phyloP scores from a whole-genome alignment of 2,329 filamentous ascomycete genomes.

The Pezicula carpinea region DNA sequence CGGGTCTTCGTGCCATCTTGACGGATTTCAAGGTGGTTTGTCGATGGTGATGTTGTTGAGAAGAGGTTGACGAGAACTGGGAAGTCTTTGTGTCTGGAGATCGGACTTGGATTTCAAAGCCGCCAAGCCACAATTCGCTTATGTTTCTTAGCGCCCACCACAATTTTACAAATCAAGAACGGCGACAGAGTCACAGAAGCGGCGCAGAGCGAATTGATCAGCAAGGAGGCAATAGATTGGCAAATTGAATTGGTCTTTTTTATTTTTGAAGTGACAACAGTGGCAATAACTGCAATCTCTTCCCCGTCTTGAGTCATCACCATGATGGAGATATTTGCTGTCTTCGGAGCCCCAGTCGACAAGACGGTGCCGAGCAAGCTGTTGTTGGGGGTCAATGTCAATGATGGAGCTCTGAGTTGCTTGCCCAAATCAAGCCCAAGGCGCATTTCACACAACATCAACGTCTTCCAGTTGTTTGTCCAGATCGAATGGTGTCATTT shows the following conservation, averaged over 20 bases:
- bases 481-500: constrained; percentile 1
- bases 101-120: constrained; percentile 7
- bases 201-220: neutral
- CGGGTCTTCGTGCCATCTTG: constrained; percentile 99
- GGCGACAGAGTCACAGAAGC: constrained; percentile 7
- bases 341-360: no score
- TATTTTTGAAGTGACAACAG: no score
- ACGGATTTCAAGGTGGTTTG: constrained; percentile 53
- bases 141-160: constrained; percentile 2
- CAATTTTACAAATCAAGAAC: constrained; percentile 5
- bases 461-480: no score
- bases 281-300: no score
- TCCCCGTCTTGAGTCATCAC: no score
- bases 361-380: no score
- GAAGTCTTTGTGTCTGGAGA: constrained; percentile 8
- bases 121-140: neutral
- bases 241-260: no score
- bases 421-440: no score
- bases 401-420: no score
- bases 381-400: no score
- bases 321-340: no score
- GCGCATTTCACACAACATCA: no score
- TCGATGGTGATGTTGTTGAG: constrained; percentile 41
- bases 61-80: constrained; percentile 7
- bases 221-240: constrained; percentile 3